Evolutionary conservation across 2,329 filamentous ascomycete species (phyloP).

Genomic region (Tolypocladium tropicale): DNA sequence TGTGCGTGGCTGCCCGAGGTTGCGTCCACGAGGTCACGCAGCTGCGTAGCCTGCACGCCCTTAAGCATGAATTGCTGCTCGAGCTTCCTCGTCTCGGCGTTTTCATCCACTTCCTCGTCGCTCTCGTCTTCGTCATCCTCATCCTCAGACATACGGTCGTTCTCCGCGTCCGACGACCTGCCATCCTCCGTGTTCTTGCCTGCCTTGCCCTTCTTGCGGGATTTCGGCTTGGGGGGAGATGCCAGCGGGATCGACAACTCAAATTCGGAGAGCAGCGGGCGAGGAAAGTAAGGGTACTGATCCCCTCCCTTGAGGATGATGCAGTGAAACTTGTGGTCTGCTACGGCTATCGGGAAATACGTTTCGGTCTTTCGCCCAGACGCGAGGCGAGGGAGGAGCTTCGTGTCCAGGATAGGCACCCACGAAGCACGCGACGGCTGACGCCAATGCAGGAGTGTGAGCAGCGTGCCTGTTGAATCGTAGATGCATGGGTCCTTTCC

Average conservation of each 20-base stretch:
- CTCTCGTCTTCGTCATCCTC: constrained; percentile 22
- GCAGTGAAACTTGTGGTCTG: constrained; percentile 88
- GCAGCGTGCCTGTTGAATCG: constrained; percentile 79
- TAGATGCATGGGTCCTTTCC: constrained; percentile 85
- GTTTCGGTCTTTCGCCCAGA: constrained; percentile 77
- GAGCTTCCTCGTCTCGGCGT: constrained; percentile 48
- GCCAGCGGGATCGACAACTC: constrained; percentile 78
- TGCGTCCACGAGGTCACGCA: constrained; percentile 62
- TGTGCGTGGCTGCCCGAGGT: constrained; percentile 50
- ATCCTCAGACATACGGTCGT: constrained; percentile 22
- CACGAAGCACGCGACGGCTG: constrained; percentile 75
- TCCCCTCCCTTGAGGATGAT: constrained; percentile 97
- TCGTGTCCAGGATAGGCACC: constrained; percentile 89
- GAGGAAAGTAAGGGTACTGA: constrained; percentile 84
- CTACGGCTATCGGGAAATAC: constrained; percentile 94
- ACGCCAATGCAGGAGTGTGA: constrained; percentile 87
- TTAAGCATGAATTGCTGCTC: constrained; percentile 76
- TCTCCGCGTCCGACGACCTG: constrained; percentile 24
- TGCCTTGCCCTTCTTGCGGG: constrained; percentile 19
- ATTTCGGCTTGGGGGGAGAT: constrained; percentile 31
- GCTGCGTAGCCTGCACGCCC: constrained; percentile 60
- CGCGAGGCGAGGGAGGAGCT: constrained; percentile 67
- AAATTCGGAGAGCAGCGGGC: constrained; percentile 84
- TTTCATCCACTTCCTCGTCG: too few relatives aligned
- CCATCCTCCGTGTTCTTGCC: constrained; percentile 22